Evolutionary conservation across 139 green algal genomes (phyloP).

Genomic region (Eudorina sp.): DNA sequence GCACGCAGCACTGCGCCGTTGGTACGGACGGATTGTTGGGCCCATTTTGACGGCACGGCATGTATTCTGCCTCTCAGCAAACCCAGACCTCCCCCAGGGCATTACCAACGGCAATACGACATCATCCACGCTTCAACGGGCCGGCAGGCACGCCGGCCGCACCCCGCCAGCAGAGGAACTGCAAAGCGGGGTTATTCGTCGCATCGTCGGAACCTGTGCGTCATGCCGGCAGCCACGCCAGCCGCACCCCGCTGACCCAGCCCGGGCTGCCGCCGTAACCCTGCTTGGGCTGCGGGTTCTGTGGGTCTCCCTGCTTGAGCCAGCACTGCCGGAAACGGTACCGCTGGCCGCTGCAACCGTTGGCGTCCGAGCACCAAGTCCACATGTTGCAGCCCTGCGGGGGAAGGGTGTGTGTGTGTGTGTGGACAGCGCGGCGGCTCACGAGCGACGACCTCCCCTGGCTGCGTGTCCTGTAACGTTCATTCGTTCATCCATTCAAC

Average conservation of each 20-base stretch:
- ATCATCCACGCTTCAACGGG: too few relatives aligned
- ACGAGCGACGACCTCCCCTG: background rate
- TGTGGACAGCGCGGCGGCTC: background rate
- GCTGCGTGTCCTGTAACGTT: background rate
- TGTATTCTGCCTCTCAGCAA: too few relatives aligned
- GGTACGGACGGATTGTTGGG: too few relatives aligned
- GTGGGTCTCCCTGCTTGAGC: conserved; percentile 40
- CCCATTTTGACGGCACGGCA: too few relatives aligned
- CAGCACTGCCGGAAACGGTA: conserved; percentile 45
- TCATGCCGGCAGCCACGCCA: conserved; percentile 6
- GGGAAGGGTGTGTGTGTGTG: background rate
- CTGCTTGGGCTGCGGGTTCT: conserved; percentile 20
- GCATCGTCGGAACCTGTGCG: too few relatives aligned
- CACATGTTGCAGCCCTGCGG: conserved; percentile 32
- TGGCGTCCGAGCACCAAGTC: conserved; percentile 28
- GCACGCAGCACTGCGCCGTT: too few relatives aligned
- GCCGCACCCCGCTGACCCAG: conserved; percentile 29
- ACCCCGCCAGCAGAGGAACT: too few relatives aligned
- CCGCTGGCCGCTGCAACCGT: background rate
- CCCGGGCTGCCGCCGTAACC: conserved; percentile 10
- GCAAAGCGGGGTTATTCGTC: too few relatives aligned
- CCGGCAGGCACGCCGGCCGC: too few relatives aligned
- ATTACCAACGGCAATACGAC: too few relatives aligned
- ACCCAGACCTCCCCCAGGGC: too few relatives aligned
- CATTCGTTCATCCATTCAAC: background rate